Evolutionary conservation across 306 rosid genomes (phyloP), one percentile per base, ranked within the genome.

Genomic region (Senna tora): DNA sequence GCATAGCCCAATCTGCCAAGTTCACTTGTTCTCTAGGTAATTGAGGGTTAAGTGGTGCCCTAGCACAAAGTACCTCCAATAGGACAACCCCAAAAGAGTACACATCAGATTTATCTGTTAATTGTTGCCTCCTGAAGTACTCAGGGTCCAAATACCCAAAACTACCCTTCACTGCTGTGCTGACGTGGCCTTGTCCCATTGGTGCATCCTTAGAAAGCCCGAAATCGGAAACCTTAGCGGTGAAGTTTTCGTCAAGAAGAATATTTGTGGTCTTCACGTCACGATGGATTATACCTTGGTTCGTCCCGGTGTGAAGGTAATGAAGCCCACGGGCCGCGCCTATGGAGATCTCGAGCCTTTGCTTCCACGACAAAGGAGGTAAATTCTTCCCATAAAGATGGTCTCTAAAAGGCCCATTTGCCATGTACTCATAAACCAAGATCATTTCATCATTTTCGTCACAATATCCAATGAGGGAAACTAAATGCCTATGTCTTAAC

Each of bases 131-230:
- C 74, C 88, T 76, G 81, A 87, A 87, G 74, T 87, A 87, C 68
- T 87, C 91, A 2, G 91, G 91, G 32, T 87, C 91, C n/a, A 87
- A 74, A 75, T 87, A 87, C 46, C 91, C 91, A 16, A 87, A 87
- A 17, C 91, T 87, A 28, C 91, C 91, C 45, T 87, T 87, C 32
- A 87, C 91, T 3, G 91, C 91, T 0, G 91, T 87, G 30, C 91
- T 87, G 30, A 87, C 91, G 65, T 87, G 85, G 17, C 83, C 88
- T 60, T 81, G 91, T 7, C 88, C 91, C 73, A 74, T 81, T 0
- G 91, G 86, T 2, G 85, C 75, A 38, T 87, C 91, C 84, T 87
- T 87, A 7, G 91, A 87, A 20, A 87, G 84, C 0, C 91, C 91
- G 4, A 87, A 87, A 57, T 87, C 91, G 5, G 91, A 71, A 9